phyloP scores from a whole-genome alignment of 2,329 filamentous ascomycete genomes.

The Dothiorella sarmentorum region DNA sequence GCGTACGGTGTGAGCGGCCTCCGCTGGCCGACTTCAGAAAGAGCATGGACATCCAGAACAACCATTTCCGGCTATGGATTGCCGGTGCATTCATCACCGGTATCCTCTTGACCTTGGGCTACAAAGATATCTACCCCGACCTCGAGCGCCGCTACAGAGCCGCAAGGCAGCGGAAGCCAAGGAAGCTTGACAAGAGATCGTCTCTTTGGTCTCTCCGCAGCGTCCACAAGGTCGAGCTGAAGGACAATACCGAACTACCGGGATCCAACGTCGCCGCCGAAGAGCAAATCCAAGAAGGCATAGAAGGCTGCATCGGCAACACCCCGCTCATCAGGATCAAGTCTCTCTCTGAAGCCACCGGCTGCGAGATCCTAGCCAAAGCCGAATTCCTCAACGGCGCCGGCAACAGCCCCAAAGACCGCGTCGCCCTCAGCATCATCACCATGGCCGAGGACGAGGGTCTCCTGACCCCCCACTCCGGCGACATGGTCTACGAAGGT shows the following conservation, averaged over 20 bases:
- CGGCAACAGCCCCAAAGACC: conserved; percentile 89
- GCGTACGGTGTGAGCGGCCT: not conserved
- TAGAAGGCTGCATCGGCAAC: conserved; percentile 89
- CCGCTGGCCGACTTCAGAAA: not conserved
- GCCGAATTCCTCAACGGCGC: conserved; percentile 96
- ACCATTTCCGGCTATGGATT: conserved; percentile 54
- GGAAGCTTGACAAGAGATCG: conserved; percentile 26
- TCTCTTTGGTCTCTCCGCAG: conserved; percentile 13
- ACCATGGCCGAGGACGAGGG: conserved; percentile 72
- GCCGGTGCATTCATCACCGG: conserved; percentile 74
- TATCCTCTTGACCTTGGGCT: conserved; percentile 68
- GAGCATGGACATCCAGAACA: conserved; percentile 21
- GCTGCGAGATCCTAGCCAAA: conserved; percentile 86
- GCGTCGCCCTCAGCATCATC: conserved; percentile 90
- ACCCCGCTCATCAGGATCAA: conserved; percentile 85
- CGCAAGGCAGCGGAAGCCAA: conserved; percentile 25
- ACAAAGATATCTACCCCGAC: conserved; percentile 77
- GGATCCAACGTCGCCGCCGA: not conserved
- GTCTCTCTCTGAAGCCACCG: conserved; percentile 80
- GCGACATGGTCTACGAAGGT: conserved; percentile 95
- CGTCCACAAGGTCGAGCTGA: conserved; percentile 9
- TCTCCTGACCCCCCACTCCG: conserved; percentile 70
- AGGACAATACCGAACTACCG: conserved; percentile 6
- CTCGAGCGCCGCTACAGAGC: conserved; percentile 63
- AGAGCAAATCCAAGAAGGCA: conserved; percentile 64